These are phyloP conservation scores for Oehlia diaphana DNA, from an alignment of 192 early-diverging fungal species.

Conservation along the genomic window DNA sequence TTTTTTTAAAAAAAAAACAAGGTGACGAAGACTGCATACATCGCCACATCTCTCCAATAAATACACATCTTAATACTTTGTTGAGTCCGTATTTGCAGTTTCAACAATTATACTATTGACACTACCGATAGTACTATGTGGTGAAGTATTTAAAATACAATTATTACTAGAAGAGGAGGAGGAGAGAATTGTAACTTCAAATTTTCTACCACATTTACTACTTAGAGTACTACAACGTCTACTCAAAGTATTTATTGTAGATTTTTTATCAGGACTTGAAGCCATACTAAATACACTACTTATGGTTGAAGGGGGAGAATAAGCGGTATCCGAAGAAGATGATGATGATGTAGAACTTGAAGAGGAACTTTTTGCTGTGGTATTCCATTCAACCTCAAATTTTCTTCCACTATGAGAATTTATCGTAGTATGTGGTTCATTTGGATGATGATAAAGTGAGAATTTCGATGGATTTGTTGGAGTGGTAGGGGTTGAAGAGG, in stretches of 20 bases:
- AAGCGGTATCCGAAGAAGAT: not conserved
- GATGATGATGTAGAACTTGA: not conserved
- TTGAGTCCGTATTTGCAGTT: no score
- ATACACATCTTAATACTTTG: no score
- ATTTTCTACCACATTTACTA: conserved; percentile 6
- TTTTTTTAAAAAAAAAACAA: no score
- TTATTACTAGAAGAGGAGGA: not conserved
- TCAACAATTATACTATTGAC: no score
- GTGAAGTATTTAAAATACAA: not conserved
- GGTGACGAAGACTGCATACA: no score
- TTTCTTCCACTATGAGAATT: conserved; percentile 21
- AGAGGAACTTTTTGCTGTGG: not conserved
- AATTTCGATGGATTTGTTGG: not conserved
- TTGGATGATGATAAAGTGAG: not conserved
- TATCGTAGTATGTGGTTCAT: conserved; percentile 16
- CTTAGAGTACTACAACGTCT: not conserved
- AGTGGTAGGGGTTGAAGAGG: not conserved
- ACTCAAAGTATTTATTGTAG: not conserved
- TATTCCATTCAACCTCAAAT: conserved; percentile 19
- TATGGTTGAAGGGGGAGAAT: not conserved
- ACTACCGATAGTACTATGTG: not conserved
- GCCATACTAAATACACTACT: not conserved
- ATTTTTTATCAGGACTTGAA: not conserved
- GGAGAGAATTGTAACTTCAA: not conserved
- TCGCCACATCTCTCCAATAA: no score